Percentiles rank a stretch among this genome's conserved stretches.
These are phyloP conservation scores for Chlorella sp. DNA, from an alignment of 139 green algal species.

Conservation along the genomic window DNA sequence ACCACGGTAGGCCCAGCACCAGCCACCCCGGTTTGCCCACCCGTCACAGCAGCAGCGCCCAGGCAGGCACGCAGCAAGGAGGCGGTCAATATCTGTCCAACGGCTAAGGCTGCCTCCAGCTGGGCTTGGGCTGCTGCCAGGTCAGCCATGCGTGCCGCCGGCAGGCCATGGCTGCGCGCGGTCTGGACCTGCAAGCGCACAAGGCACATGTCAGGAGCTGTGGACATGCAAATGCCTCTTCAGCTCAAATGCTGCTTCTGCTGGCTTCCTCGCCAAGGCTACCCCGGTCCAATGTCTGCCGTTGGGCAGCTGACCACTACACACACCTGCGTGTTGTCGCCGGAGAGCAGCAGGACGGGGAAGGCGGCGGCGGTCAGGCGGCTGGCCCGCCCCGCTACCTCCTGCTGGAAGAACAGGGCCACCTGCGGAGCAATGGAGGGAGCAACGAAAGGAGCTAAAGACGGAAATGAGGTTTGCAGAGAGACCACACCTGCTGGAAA, in stretches of 20 bases:
- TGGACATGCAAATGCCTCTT: too few relatives aligned
- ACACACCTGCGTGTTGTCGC: slow-evolving; percentile 78
- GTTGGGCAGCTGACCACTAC: too few relatives aligned
- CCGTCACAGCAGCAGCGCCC: slow-evolving; percentile 4
- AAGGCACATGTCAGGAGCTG: too few relatives aligned
- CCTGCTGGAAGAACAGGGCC: slow-evolving; percentile 73
- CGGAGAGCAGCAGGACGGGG: slow-evolving; percentile 76
- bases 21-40: neutral
- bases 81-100: neutral
- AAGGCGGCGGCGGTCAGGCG: slow-evolving; percentile 24
- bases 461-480: too few relatives aligned
- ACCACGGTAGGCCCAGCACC: neutral
- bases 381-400: slow-evolving; percentile 43
- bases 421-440: slow-evolving; percentile 37
- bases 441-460: too few relatives aligned
- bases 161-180: slow-evolving; percentile 73
- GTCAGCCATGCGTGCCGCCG: slow-evolving; percentile 51
- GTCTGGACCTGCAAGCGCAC: slow-evolving; percentile 37
- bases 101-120: neutral
- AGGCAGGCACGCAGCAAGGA: slow-evolving; percentile 30
- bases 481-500: too few relatives aligned
- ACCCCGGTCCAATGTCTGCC: too few relatives aligned
- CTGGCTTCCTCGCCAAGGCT: too few relatives aligned
- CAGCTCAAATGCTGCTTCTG: too few relatives aligned
- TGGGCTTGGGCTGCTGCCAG: neutral